Evolutionary conservation across 352 stramenopile species (phyloP).

Genomic region (Pythium volutum): DNA sequence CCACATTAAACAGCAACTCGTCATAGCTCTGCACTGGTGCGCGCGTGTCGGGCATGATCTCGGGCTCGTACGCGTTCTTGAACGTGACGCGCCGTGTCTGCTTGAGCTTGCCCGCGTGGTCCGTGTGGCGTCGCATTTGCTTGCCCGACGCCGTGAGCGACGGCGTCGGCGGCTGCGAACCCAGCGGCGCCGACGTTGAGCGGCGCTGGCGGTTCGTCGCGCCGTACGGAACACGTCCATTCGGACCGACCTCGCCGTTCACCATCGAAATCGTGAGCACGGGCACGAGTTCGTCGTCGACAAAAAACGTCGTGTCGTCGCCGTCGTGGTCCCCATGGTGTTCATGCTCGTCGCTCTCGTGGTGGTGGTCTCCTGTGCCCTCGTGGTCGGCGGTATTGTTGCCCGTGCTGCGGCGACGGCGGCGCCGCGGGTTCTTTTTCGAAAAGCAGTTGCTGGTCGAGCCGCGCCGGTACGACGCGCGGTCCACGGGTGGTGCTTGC

Average conservation of each 20-base stretch:
- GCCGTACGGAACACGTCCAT: background rate
- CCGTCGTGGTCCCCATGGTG: background rate
- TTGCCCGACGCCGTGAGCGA: background rate
- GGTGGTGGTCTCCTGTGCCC: background rate
- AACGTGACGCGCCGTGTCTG: slow-evolving; percentile 14
- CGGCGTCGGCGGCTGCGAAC: background rate
- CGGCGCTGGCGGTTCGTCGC: slow-evolving; percentile 8
- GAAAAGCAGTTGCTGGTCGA: slow-evolving; percentile 18
- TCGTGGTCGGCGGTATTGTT: background rate
- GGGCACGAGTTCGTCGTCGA: slow-evolving; percentile 10
- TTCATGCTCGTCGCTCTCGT: background rate
- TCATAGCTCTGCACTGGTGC: slow-evolving; percentile 20
- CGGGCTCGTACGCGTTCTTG: slow-evolving; percentile 23
- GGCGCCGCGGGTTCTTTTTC: slow-evolving; percentile 2
- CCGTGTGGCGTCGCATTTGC: slow-evolving; percentile 2
- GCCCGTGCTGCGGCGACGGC: slow-evolving; percentile 7
- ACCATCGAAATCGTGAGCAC: background rate
- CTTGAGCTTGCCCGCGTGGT: background rate
- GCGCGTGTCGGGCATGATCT: slow-evolving; percentile 19
- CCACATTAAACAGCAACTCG: slow-evolving; percentile 27
- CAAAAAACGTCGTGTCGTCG: slow-evolving; percentile 3
- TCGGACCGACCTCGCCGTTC: slow-evolving; percentile 1
- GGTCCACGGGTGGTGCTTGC: background rate
- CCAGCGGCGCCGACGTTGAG: slow-evolving; percentile 6
- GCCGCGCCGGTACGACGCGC: slow-evolving; percentile 1